A percentile compares a stretch with the other conserved stretches of the same genome.
phyloP scores from a whole-genome alignment of 768 basidiomycete genomes.

The Sistotremastrum suecicum region DNA sequence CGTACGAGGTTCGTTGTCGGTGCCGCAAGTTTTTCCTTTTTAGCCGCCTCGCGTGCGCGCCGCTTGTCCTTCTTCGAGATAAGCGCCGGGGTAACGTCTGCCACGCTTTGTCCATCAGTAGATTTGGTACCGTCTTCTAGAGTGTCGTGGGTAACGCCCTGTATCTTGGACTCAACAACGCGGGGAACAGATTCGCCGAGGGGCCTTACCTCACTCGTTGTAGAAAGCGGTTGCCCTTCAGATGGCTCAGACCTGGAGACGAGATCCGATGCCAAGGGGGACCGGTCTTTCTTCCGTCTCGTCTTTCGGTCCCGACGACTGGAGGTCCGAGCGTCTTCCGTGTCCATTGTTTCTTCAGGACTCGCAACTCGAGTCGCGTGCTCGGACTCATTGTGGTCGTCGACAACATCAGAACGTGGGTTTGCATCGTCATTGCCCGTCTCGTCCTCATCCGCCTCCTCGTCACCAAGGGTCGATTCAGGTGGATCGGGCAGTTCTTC shows the following conservation, averaged over 20 bases:
- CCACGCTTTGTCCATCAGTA: too few relatives aligned
- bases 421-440: conserved; percentile 1
- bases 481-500: conserved; percentile 13
- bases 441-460: conserved; percentile 12
- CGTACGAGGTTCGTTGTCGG: conserved; percentile 12
- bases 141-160: too few relatives aligned
- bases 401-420: neutral
- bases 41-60: conserved; percentile 56
- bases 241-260: too few relatives aligned
- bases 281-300: conserved; percentile 3
- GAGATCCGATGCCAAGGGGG: too few relatives aligned
- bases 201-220: too few relatives aligned
- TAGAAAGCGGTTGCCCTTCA: too few relatives aligned
- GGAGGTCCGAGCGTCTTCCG: conserved; percentile 4
- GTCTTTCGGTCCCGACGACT: conserved; percentile 5
- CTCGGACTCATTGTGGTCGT: conserved; percentile 2
- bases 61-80: conserved; percentile 74
- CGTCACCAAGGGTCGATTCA: conserved; percentile 5
- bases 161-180: too few relatives aligned
- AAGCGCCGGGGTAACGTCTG: conserved; percentile 7
- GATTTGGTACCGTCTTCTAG: too few relatives aligned
- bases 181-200: too few relatives aligned
- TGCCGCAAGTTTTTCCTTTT: conserved; percentile 36
- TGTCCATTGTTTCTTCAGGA: conserved; percentile 1
- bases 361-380: neutral